Percentiles rank a stretch among this genome's conserved stretches.
These are phyloP conservation scores for Arthrobotrys sinensis DNA, from an alignment of 2,329 filamentous ascomycete species.

Conservation along the genomic window DNA sequence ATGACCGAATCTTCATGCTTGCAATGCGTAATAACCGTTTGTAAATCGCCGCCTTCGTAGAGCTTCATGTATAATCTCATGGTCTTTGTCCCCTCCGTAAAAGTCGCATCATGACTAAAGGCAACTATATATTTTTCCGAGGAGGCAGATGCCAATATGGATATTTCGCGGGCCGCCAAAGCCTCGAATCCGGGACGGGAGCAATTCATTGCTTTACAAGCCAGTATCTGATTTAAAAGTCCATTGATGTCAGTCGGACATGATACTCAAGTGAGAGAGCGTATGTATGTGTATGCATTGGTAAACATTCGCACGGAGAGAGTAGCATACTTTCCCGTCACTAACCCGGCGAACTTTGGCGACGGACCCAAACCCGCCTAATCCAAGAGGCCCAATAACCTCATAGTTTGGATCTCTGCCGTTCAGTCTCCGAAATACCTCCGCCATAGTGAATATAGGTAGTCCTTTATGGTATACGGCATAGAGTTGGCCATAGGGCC, in stretches of 20 bases:
- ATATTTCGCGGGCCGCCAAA: constrained; percentile 38
- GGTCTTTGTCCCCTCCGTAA: constrained; percentile 27
- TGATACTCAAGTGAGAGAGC: background rate
- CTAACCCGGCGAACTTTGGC: constrained; percentile 31
- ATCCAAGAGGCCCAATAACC: constrained; percentile 16
- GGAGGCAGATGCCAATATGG: constrained; percentile 26
- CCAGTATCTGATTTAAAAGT: constrained; percentile 45
- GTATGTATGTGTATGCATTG: background rate
- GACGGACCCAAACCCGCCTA: constrained; percentile 27
- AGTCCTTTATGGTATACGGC: too few relatives aligned
- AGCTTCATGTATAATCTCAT: constrained; percentile 41
- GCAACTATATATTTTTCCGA: constrained; percentile 47
- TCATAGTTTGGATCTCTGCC: constrained; percentile 33
- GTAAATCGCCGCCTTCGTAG: constrained; percentile 45
- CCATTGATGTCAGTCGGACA: background rate
- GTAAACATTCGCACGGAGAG: too few relatives aligned
- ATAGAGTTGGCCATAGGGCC: too few relatives aligned
- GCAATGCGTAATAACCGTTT: constrained; percentile 27
- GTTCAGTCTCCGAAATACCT: background rate
- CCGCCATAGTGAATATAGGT: background rate
- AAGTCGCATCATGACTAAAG: constrained; percentile 29
- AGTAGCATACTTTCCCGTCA: constrained; percentile 17
- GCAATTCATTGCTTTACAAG: constrained; percentile 52
- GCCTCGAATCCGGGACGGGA: background rate
- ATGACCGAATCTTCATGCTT: constrained; percentile 16